These are phyloP conservation scores for Carallia pectinifolia DNA, from an alignment of 345 rosid species.

Conservation along the genomic window DNA sequence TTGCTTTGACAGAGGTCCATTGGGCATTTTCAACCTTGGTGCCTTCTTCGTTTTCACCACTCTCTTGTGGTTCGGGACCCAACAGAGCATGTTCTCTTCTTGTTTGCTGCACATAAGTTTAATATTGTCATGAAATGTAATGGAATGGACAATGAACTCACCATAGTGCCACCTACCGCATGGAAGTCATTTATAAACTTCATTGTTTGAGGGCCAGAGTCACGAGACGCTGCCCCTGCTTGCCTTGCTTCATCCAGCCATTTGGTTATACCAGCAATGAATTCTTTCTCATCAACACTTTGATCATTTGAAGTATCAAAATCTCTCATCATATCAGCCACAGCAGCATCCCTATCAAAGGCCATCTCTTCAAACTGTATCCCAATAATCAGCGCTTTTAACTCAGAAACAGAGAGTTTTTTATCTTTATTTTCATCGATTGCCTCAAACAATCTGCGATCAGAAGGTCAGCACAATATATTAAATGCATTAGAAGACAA, in stretches of 20 bases:
- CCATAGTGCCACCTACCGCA: conserved; percentile 34
- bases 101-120: conserved; percentile 49
- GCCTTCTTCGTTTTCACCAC: conserved; percentile 48
- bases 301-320: conserved; percentile 31
- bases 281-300: conserved; percentile 30
- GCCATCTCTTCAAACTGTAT: conserved; percentile 27
- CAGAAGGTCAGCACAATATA: neutral
- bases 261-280: conserved; percentile 24
- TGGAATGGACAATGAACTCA: neutral
- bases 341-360: conserved; percentile 18
- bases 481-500: neutral
- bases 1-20: conserved; percentile 62
- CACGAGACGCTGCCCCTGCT: neutral
- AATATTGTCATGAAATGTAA: neutral
- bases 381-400: conserved; percentile 31
- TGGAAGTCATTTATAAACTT: conserved; percentile 47
- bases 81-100: conserved; percentile 57
- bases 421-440: conserved; percentile 31
- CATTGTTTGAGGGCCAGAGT: conserved; percentile 29
- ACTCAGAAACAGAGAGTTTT: conserved; percentile 21
- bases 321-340: conserved; percentile 33
- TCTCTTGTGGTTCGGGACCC: conserved; percentile 26
- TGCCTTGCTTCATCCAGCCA: conserved; percentile 35
- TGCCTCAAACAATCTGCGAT: conserved; percentile 34
- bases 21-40: conserved; percentile 41